These are phyloP conservation scores for Hemileccinum rubropunctum DNA, from an alignment of 768 basidiomycete species.

Conservation along the genomic window DNA sequence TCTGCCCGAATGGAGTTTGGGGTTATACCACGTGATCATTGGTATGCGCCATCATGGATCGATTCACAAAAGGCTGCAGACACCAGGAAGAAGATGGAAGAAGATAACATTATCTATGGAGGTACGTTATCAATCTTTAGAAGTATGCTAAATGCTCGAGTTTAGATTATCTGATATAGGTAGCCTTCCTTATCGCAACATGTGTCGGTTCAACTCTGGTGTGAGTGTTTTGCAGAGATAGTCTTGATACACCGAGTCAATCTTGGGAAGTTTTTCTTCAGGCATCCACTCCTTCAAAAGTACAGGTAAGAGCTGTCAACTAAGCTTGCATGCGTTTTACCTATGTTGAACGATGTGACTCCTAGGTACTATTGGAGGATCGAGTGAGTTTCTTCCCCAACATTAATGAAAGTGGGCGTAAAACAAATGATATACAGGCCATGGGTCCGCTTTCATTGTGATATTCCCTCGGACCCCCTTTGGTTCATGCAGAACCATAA, in stretches of 20 bases:
- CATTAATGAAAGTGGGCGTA: slow-evolving; percentile 35
- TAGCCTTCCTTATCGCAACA: slow-evolving; percentile 53
- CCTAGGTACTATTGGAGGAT: slow-evolving; percentile 30
- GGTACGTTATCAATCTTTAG: slow-evolving; percentile 30
- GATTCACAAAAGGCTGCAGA: slow-evolving; percentile 60
- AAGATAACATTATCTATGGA: slow-evolving; percentile 46
- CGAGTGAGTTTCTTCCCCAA: slow-evolving; percentile 21
- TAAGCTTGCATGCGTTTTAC: not conserved
- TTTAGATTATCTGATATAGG: not conserved
- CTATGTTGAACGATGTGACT: not conserved
- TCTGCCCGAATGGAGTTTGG: slow-evolving; percentile 53
- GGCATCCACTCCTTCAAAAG: slow-evolving; percentile 27
- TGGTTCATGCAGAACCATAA: slow-evolving; percentile 53
- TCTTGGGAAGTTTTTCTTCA: slow-evolving; percentile 48
- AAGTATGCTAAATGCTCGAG: not conserved
- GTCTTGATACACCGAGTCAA: not conserved
- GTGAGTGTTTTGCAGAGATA: slow-evolving; percentile 33
- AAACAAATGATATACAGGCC: slow-evolving; percentile 36
- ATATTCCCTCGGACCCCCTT: slow-evolving; percentile 49
- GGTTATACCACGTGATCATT: slow-evolving; percentile 56
- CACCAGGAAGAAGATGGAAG: slow-evolving; percentile 51
- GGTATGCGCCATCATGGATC: slow-evolving; percentile 71
- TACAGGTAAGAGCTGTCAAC: slow-evolving; percentile 23
- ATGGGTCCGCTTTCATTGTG: slow-evolving; percentile 52
- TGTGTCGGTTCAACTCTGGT: slow-evolving; percentile 76